Base-by-base conservation (phyloP, 352 stramenopile genomes). In the Phytophthora sp. region DNA sequence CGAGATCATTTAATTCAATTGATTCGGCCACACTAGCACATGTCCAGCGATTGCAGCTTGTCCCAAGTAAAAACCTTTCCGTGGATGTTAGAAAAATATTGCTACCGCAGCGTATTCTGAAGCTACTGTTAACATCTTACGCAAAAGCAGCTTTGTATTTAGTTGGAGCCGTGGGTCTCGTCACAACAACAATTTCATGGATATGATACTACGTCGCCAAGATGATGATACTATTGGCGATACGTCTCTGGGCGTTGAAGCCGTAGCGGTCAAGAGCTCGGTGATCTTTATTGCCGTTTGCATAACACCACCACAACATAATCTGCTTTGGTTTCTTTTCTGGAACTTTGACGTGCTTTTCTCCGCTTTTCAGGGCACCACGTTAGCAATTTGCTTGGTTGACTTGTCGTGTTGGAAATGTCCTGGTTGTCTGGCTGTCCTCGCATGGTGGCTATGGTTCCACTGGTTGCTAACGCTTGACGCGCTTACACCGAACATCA, bases 371-470 rank as follows among this genome's bases (percentile, higher is more conserved):
- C 66, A 67, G 20, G 44, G 32, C 9, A 60, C 46, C 11, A 34
- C 30, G 9, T 35, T 73, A 5, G 38, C 64, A 8, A 3, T 75
- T 3, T 74, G 68, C 20, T 32, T 84, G 10, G 58, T 70, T 11
- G 71, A 74, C 44, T 26, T 82, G 42, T 46, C 69, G 17, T 15
- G 41, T 0, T 89, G 79, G 73, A 55, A 74, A 31, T 4, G 24
- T 6, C 44, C 68, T 10, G 66, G 23, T 7, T 46, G 51, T 20
- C 32, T 87, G 28, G 69, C 69, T 17, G 31, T 87, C 17, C 7
- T 76, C 12, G 55, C 74, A 4, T 87, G 77, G 73, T 62, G 54
- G 60, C 27, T 82, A 18, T 86, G 80, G 76, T 82, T 85, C 30
- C 75, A 83, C 37, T 87, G 59, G 37, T 2, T 82, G 10, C 56